phyloP scores from a whole-genome alignment of 2,329 filamentous ascomycete genomes.

The Trichoderma sp. region DNA sequence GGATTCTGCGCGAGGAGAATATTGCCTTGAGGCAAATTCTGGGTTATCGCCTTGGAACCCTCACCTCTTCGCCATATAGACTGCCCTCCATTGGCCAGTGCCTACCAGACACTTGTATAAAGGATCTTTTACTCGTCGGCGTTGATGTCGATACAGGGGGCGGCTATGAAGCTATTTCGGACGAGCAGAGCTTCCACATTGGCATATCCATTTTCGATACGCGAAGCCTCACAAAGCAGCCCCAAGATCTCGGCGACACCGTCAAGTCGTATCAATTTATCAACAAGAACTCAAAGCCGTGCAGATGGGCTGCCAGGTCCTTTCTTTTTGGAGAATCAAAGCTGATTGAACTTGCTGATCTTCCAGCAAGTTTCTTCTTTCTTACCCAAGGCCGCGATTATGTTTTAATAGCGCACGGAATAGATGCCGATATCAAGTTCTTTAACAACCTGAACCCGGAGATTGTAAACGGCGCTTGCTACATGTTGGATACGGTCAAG shows the following conservation, averaged over 20 bases:
- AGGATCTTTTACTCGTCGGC: background rate
- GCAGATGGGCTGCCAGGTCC: constrained; percentile 13
- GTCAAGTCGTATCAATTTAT: constrained; percentile 24
- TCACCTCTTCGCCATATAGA: background rate
- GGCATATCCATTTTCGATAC: constrained; percentile 23
- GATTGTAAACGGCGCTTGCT: constrained; percentile 15
- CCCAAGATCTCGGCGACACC: background rate
- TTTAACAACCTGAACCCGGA: constrained; percentile 21
- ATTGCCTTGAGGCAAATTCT: constrained; percentile 23
- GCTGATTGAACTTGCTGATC: background rate
- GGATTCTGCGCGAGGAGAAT: constrained; percentile 25
- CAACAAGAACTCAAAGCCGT: constrained; percentile 10
- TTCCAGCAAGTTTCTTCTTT: constrained; percentile 7
- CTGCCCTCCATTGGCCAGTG: background rate
- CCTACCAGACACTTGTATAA: background rate
- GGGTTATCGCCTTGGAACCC: constrained; percentile 19
- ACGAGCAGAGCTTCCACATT: constrained; percentile 22
- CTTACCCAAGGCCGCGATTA: constrained; percentile 20
- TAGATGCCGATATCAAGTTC: constrained; percentile 20
- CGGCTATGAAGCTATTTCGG: constrained; percentile 19
- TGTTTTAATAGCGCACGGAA: constrained; percentile 22
- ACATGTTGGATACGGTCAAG: constrained; percentile 30
- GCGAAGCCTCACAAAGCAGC: constrained; percentile 6
- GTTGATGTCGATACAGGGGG: constrained; percentile 22
- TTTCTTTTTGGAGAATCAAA: constrained; percentile 22